phyloP scores from a whole-genome alignment of 352 stramenopile species.

The Globisporangium parvum region DNA sequence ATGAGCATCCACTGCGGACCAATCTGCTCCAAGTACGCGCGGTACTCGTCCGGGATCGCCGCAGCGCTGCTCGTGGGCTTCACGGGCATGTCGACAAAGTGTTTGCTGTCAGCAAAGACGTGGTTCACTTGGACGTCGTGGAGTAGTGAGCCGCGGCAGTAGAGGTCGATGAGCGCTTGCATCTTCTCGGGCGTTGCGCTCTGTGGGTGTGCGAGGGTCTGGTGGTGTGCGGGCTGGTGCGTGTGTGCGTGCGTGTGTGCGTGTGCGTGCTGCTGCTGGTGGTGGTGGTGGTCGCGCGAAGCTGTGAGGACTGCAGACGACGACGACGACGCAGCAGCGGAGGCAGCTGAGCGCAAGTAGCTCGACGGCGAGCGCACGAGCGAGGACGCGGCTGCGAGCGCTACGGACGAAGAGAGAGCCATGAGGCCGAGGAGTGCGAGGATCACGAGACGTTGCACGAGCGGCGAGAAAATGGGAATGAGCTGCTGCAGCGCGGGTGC shows the following conservation, averaged over 20 bases:
- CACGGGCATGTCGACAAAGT: slow-evolving; percentile 89
- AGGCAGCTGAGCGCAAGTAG: slow-evolving; percentile 4
- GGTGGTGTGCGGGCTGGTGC: too few relatives aligned
- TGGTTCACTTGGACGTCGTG: slow-evolving; percentile 51
- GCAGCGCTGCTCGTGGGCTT: slow-evolving; percentile 26
- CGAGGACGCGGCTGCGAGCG: not conserved
- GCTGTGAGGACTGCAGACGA: not conserved
- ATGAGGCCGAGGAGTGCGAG: slow-evolving; percentile 3
- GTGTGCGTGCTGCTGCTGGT: too few relatives aligned
- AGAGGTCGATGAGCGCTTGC: slow-evolving; percentile 22
- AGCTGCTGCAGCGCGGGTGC: not conserved
- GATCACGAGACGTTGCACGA: slow-evolving; percentile 2
- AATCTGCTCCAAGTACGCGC: slow-evolving; percentile 26
- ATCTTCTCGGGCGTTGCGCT: not conserved
- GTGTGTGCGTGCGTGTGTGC: too few relatives aligned
- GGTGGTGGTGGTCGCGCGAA: too few relatives aligned
- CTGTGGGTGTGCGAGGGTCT: not conserved
- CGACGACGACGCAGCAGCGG: not conserved
- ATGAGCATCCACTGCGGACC: slow-evolving; percentile 15
- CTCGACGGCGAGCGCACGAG: slow-evolving; percentile 4
- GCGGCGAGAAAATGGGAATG: slow-evolving; percentile 4
- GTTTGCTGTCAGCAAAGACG: slow-evolving; percentile 83
- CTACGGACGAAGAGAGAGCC: slow-evolving; percentile 5
- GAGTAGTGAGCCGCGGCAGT: slow-evolving; percentile 46
- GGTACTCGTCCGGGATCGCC: slow-evolving; percentile 20